A percentile compares a stretch with the other conserved stretches of the same genome.
Conservation (phyloP, 1,139 yeast genomes). For the Lodderomyces metapsilosis region DNA sequence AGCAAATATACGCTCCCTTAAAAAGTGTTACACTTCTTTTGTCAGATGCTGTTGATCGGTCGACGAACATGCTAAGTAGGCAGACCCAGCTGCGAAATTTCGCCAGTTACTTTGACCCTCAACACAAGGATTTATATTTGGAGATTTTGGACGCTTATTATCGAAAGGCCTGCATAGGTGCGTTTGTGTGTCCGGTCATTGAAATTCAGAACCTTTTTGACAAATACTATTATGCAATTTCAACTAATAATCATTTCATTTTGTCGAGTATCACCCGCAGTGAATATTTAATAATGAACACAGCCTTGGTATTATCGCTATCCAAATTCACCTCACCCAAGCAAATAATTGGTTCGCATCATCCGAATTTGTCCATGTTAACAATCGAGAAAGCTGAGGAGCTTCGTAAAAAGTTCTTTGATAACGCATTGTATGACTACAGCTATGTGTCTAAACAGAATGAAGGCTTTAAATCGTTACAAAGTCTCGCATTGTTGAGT, state of each 20-base stretch:
- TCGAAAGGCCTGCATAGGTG: slow-evolving; percentile 7
- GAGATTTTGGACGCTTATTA: slow-evolving; percentile 13
- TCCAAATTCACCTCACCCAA: slow-evolving; percentile 7
- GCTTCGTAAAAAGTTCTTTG: slow-evolving; percentile 15
- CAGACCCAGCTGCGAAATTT: not conserved
- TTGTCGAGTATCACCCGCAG: slow-evolving; percentile 8
- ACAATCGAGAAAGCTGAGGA: slow-evolving; percentile 5
- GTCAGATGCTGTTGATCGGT: slow-evolving; percentile 10
- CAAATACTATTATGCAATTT: slow-evolving; percentile 10
- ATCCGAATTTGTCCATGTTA: slow-evolving; percentile 9
- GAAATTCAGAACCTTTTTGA: slow-evolving; percentile 13
- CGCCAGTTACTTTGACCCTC: not conserved
- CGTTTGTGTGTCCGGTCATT: slow-evolving; percentile 10
- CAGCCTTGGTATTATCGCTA: slow-evolving; percentile 17
- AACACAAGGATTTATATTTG: slow-evolving; percentile 10
- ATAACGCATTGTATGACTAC: slow-evolving; percentile 21
- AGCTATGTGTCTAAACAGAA: slow-evolving; percentile 17
- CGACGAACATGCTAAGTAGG: slow-evolving; percentile 6
- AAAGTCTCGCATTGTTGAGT: slow-evolving; percentile 23
- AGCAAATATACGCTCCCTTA: slow-evolving; percentile 13
- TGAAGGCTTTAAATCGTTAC: slow-evolving; percentile 24
- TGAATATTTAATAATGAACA: slow-evolving; percentile 19
- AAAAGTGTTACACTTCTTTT: slow-evolving; percentile 12
- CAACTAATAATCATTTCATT: slow-evolving; percentile 9
- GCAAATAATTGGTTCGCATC: slow-evolving; percentile 6